Conservation (phyloP, 2,329 filamentous ascomycete genomes). For the Tympanopsis confertula region DNA sequence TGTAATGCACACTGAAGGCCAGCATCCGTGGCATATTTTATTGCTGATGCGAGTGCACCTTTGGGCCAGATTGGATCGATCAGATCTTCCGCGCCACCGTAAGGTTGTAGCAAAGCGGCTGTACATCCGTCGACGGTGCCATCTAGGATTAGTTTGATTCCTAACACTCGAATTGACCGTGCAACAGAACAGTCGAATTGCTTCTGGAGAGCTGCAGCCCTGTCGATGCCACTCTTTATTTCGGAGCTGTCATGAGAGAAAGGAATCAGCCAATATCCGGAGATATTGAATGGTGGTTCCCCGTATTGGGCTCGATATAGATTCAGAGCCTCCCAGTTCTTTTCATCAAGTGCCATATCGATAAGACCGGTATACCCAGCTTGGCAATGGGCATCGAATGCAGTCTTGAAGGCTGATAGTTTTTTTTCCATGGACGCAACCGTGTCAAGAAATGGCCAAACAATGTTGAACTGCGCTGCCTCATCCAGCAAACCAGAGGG, state of each 20-base stretch:
- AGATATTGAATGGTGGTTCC: slow-evolving; percentile 31
- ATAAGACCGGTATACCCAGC: slow-evolving; percentile 41
- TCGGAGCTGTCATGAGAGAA: slow-evolving; percentile 30
- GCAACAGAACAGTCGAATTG: slow-evolving; percentile 28
- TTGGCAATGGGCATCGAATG: slow-evolving; percentile 33
- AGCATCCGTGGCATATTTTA: slow-evolving; percentile 37
- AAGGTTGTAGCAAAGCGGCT: slow-evolving; percentile 46
- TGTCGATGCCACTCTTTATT: slow-evolving; percentile 34
- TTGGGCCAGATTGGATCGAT: slow-evolving; percentile 42
- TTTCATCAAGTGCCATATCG: slow-evolving; percentile 49
- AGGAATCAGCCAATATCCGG: slow-evolving; percentile 42
- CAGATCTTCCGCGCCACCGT: slow-evolving; percentile 21
- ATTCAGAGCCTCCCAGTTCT: slow-evolving; percentile 36
- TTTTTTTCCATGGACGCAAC: slow-evolving; percentile 35
- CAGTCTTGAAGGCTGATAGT: slow-evolving; percentile 28
- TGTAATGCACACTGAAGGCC: slow-evolving; percentile 52
- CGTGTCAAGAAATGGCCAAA: slow-evolving; percentile 39
- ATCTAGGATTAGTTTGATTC: slow-evolving; percentile 55
- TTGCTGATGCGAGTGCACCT: slow-evolving; percentile 37
- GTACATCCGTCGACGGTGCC: slow-evolving; percentile 57
- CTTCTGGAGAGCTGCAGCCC: slow-evolving; percentile 32
- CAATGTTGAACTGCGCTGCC: slow-evolving; percentile 36
- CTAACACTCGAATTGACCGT: slow-evolving; percentile 40
- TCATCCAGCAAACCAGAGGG: slow-evolving; percentile 39
- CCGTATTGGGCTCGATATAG: slow-evolving; percentile 20